These are phyloP conservation scores for Trapa bicornis DNA, from an alignment of 345 rosid genomes.

Conservation along the genomic window DNA sequence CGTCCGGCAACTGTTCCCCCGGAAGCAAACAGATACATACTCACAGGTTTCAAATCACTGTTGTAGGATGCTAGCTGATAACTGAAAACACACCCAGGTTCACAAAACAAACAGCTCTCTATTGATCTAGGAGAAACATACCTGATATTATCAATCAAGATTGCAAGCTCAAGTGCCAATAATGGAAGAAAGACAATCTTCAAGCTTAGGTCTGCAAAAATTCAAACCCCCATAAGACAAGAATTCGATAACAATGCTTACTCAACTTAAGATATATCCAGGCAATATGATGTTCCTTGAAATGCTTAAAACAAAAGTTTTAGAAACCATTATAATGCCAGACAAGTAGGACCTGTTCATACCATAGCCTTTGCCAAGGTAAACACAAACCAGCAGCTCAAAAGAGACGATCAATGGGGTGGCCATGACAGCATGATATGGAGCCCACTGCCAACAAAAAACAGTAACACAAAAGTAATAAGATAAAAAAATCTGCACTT, in stretches of 20 bases:
- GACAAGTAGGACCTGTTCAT: slow-evolving; percentile 7
- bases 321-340: neutral
- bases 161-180: slow-evolving; percentile 56
- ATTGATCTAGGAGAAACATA: slow-evolving; percentile 16
- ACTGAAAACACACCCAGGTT: neutral
- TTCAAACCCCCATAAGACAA: neutral
- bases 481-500: neutral
- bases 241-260: neutral
- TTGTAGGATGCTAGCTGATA: too few relatives aligned
- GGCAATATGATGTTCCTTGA: neutral
- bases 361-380: slow-evolving; percentile 59
- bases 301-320: neutral
- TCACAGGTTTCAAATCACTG: neutral
- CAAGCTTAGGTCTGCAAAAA: slow-evolving; percentile 57
- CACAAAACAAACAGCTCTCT: neutral
- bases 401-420: slow-evolving; percentile 76
- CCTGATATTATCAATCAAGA: slow-evolving; percentile 87
- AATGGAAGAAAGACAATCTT: slow-evolving; percentile 76
- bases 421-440: slow-evolving; percentile 65
- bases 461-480: slow-evolving; percentile 1
- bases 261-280: neutral
- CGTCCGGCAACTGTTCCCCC: neutral
- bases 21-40: neutral
- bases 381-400: slow-evolving; percentile 68
- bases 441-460: slow-evolving; percentile 70